A percentile compares a stretch with the other conserved stretches of the same genome.
phyloP scores from a whole-genome alignment of 148 eudicot species.

The Rhododendron ovatum region DNA sequence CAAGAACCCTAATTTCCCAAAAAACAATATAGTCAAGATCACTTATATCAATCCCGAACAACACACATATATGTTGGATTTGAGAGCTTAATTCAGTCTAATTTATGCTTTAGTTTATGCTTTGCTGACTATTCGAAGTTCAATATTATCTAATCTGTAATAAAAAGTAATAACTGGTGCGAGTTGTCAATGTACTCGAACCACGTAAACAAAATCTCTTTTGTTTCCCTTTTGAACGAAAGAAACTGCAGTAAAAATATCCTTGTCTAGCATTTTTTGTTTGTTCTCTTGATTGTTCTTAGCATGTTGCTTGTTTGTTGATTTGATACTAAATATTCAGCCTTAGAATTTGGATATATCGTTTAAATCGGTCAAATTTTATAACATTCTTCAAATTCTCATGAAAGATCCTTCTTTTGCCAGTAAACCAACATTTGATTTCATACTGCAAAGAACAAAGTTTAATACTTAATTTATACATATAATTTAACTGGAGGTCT shows the following conservation, averaged over 20 bases:
- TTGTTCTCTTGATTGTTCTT: neutral
- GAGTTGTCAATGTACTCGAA: neutral
- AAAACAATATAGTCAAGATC: neutral
- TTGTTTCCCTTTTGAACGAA: neutral
- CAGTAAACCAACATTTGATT: neutral
- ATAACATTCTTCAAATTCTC: neutral
- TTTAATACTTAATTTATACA: too few species aligned
- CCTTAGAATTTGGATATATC: neutral
- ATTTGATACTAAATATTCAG: neutral
- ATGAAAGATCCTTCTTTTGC: neutral
- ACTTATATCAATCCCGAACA: neutral
- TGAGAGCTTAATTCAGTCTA: neutral
- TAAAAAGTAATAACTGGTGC: neutral
- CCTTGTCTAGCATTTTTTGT: neutral
- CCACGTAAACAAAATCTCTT: neutral
- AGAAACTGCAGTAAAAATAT: neutral
- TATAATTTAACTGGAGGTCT: neutral
- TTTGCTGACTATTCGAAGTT: neutral
- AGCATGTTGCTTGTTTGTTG: neutral
- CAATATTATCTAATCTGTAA: too few species aligned
- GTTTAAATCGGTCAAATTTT: neutral
- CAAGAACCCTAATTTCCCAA: conserved; percentile 57
- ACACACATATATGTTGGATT: neutral
- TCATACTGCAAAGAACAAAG: too few species aligned
- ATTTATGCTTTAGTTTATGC: neutral